Percentiles rank a stretch among this genome's conserved stretches.
These are phyloP conservation scores for Coniosporium tulheliwenetii DNA, from an alignment of 2,329 filamentous ascomycete genomes.

Conservation along the genomic window DNA sequence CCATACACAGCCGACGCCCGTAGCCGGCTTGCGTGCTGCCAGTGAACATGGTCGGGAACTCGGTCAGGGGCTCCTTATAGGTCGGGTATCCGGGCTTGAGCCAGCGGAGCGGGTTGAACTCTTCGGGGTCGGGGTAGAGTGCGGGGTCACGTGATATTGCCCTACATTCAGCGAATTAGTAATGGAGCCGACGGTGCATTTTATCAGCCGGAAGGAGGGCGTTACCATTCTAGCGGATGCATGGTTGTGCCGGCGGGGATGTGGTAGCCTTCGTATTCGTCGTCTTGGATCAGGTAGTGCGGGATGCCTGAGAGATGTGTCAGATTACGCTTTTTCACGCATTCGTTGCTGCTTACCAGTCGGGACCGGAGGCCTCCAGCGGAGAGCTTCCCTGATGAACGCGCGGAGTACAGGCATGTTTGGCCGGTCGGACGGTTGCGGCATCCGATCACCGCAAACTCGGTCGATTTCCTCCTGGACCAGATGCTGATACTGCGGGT, in stretches of 20 bases:
- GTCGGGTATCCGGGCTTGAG: conserved; percentile 9
- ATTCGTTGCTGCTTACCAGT: conserved; percentile 2
- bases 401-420: conserved; percentile 22
- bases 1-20: conserved; percentile 14
- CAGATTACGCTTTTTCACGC: background rate
- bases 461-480: conserved; percentile 20
- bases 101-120: conserved; percentile 16
- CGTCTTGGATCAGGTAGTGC: conserved; percentile 10
- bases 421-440: conserved; percentile 20
- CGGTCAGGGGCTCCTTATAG: conserved; percentile 9
- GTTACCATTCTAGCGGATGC: conserved; percentile 11
- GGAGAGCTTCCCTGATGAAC: conserved; percentile 25
- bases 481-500: conserved; percentile 8
- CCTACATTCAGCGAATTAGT: conserved; percentile 3
- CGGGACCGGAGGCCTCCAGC: conserved; percentile 29
- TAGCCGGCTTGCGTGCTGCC: conserved; percentile 13
- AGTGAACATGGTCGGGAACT: conserved; percentile 14
- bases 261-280: conserved; percentile 11
- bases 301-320: conserved; percentile 7
- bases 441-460: conserved; percentile 14
- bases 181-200: background rate
- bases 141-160: conserved; percentile 9
- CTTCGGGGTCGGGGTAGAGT: conserved; percentile 13
- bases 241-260: conserved; percentile 11
- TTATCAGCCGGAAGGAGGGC: background rate